Conservation (phyloP, 2,329 filamentous ascomycete genomes). For the Colletotrichum filicis region DNA sequence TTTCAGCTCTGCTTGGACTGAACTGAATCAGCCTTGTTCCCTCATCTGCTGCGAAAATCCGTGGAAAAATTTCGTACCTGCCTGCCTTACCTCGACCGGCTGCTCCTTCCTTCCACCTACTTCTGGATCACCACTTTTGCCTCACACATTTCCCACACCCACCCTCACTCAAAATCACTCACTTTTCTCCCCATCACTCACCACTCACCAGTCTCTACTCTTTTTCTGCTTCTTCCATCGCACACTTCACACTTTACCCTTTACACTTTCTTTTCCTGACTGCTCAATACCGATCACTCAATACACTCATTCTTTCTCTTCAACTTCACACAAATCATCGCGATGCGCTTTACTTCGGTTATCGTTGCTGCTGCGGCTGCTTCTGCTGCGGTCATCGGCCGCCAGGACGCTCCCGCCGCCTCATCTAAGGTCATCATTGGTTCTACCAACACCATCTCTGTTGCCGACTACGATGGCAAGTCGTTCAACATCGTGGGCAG, state of each 20-base stretch:
- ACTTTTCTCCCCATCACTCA: background rate
- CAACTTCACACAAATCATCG: background rate
- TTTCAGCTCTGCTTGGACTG: background rate
- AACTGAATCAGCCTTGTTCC: background rate
- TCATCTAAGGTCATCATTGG: slow-evolving; percentile 52
- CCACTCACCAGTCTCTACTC: too few species aligned
- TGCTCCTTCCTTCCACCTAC: background rate
- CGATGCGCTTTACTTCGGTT: slow-evolving; percentile 25
- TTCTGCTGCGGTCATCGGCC: slow-evolving; percentile 25
- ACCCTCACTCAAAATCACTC: too few species aligned
- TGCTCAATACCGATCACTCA: background rate
- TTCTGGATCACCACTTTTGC: background rate
- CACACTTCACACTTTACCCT: background rate
- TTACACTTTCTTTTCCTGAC: background rate
- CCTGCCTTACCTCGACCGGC: background rate
- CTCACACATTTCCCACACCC: background rate
- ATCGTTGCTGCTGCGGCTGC: slow-evolving; percentile 18
- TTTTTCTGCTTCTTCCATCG: background rate
- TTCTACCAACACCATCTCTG: slow-evolving; percentile 50
- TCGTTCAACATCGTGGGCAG: slow-evolving; percentile 48
- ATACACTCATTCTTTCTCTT: background rate
- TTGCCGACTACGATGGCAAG: slow-evolving; percentile 54
- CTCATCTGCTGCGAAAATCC: background rate
- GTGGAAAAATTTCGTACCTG: background rate
- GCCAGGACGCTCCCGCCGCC: slow-evolving; percentile 4